Percentiles rank a stretch among this genome's conserved stretches.
phyloP scores from a whole-genome alignment of 129 eudicot species.

The Saussurea involucrata region DNA sequence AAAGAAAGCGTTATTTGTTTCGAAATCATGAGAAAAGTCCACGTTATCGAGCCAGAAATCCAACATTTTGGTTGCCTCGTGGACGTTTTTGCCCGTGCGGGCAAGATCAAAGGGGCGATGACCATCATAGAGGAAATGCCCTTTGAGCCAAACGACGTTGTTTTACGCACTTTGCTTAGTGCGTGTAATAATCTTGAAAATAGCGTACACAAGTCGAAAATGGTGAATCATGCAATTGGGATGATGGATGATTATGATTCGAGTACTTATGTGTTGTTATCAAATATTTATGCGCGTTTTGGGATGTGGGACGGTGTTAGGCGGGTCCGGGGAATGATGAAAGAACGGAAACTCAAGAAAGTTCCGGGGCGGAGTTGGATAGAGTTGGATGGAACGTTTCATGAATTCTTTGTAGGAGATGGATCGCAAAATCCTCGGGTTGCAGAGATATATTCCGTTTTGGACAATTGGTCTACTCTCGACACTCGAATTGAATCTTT shows the following conservation, averaged over 20 bases:
- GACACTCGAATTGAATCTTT: conserved; percentile 8
- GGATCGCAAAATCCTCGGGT: conserved; percentile 45
- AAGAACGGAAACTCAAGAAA: conserved; percentile 43
- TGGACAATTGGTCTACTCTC: conserved; percentile 30
- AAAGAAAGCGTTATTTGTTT: conserved; percentile 71
- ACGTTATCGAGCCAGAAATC: conserved; percentile 51
- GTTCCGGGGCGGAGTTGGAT: conserved; percentile 66
- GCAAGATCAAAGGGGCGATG: conserved; percentile 54
- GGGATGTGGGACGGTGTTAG: conserved; percentile 69
- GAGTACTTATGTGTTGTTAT: conserved; percentile 54
- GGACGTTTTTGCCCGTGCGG: conserved; percentile 71
- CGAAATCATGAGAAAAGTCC: conserved; percentile 56
- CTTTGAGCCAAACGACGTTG: conserved; percentile 55
- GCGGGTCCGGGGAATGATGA: conserved; percentile 49
- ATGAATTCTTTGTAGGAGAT: conserved; percentile 60
- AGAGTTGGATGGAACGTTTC: conserved; percentile 55
- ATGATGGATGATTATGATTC: conserved; percentile 34
- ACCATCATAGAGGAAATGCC: conserved; percentile 56
- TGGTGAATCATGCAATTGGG: conserved; percentile 31
- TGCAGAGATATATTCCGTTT: conserved; percentile 39
- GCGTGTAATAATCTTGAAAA: conserved; percentile 49
- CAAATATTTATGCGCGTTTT: conserved; percentile 61
- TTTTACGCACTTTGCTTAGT: conserved; percentile 59
- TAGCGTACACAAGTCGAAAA: conserved; percentile 33
- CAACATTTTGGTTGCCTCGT: conserved; percentile 79